Evolutionary conservation across 2,329 filamentous ascomycete species (phyloP).

Genomic region (Xylariaceae sp.): DNA sequence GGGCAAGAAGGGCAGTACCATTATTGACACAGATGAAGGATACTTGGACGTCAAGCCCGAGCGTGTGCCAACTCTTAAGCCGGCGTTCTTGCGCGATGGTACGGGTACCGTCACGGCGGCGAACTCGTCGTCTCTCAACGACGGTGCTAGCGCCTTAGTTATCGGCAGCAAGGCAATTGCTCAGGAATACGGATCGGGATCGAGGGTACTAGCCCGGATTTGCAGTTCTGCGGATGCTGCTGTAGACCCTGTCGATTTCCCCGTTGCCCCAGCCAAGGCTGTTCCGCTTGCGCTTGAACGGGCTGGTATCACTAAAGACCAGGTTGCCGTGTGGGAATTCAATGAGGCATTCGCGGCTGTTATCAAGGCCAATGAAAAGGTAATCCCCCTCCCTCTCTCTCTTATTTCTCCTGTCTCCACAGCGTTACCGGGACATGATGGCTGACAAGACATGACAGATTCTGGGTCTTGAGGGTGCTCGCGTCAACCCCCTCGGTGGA

Average conservation of each 20-base stretch:
- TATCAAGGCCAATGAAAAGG: conserved; percentile 90
- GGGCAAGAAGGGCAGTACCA: conserved; percentile 72
- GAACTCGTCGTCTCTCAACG: conserved; percentile 90
- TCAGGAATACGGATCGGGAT: conserved; percentile 69
- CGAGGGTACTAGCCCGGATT: conserved; percentile 80
- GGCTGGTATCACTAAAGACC: conserved; percentile 83
- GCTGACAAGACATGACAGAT: conserved; percentile 46
- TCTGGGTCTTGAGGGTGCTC: conserved; percentile 70
- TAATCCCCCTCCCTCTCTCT: conserved; percentile 28
- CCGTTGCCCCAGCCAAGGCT: conserved; percentile 84
- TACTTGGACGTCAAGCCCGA: conserved; percentile 82
- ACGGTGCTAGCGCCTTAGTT: conserved; percentile 86
- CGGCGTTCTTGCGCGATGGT: conserved; percentile 81
- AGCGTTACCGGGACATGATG: not conserved
- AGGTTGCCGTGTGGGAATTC: conserved; percentile 95
- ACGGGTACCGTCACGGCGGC: conserved; percentile 89
- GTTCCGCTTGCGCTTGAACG: conserved; percentile 84
- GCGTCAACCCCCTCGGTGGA: conserved; percentile 82
- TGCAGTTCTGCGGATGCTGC: conserved; percentile 84
- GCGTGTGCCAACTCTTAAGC: conserved; percentile 80
- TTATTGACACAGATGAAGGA: conserved; percentile 81
- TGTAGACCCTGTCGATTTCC: conserved; percentile 88
- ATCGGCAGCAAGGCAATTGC: conserved; percentile 76
- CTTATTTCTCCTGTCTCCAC: not conserved
- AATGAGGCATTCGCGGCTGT: conserved; percentile 97